Conservation (phyloP, 305 asterid species). For the Fraxinus paxiana region DNA sequence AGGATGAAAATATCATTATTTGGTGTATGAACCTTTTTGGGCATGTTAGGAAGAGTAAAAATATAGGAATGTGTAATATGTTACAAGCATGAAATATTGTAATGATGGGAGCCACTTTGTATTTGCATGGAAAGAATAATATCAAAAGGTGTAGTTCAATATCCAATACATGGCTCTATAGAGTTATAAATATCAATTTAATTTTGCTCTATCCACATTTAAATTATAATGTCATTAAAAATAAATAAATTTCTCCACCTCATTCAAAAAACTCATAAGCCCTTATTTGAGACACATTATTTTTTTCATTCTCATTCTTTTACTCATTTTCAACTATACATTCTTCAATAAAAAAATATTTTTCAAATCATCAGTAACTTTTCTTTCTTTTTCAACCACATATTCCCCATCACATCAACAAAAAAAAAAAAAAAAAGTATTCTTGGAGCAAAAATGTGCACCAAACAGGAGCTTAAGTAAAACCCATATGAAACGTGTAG, state of each 20-base stretch:
- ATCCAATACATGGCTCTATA: slow-evolving; percentile 18
- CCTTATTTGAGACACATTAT: too few relatives aligned
- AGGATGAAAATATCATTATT: background rate
- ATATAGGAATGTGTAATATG: slow-evolving; percentile 23
- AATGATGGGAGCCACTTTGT: slow-evolving; percentile 41
- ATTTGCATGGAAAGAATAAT: slow-evolving; percentile 21
- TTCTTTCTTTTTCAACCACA: too few relatives aligned
- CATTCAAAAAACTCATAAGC: background rate
- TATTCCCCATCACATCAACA: too few relatives aligned
- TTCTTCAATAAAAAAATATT: too few relatives aligned
- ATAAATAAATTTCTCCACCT: background rate
- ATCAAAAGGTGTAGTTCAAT: slow-evolving; percentile 16
- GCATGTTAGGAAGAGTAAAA: slow-evolving; percentile 16
- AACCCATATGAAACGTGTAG: background rate
- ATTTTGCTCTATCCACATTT: background rate
- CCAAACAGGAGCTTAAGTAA: too few relatives aligned
- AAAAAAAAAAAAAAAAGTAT: too few relatives aligned
- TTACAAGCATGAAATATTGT: slow-evolving; percentile 37
- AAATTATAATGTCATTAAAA: background rate
- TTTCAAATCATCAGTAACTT: too few relatives aligned
- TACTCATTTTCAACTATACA: too few relatives aligned
- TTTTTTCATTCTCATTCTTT: too few relatives aligned
- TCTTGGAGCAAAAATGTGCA: too few relatives aligned
- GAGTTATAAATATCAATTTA: background rate
- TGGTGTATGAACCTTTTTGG: slow-evolving; percentile 16